These are phyloP conservation scores for Fagus crenata DNA, from an alignment of 306 rosid genomes.

Conservation along the genomic window DNA sequence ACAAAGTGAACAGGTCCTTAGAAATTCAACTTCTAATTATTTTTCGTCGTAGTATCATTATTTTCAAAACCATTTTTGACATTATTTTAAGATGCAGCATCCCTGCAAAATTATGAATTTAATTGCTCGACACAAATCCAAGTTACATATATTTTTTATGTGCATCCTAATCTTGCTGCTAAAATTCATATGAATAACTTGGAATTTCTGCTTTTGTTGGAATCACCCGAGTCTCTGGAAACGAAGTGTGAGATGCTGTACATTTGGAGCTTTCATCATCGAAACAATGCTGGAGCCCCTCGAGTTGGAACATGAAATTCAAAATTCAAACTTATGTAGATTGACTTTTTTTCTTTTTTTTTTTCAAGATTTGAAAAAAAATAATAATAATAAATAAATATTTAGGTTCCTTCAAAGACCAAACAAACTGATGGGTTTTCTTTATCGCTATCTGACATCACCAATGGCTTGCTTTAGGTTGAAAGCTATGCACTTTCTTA, in stretches of 20 bases:
- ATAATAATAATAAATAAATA: no score
- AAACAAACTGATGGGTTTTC: no score
- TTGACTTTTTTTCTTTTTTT: no score
- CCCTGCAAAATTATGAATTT: neutral
- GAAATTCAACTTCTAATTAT: neutral
- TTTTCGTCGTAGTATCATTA: neutral
- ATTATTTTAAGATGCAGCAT: neutral
- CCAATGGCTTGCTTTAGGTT: no score
- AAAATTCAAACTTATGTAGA: no score
- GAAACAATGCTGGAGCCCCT: no score
- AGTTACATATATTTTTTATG: slow-evolving; percentile 1
- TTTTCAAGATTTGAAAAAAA: no score
- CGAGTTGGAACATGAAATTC: no score
- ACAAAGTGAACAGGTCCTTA: neutral
- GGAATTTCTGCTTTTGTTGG: slow-evolving; percentile 72
- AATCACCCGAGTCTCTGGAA: slow-evolving; percentile 72
- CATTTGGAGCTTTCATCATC: no score
- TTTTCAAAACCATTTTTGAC: neutral
- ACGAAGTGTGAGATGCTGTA: slow-evolving; percentile 80
- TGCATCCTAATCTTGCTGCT: slow-evolving; percentile 73
- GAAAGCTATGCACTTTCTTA: no score
- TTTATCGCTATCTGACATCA: no score
- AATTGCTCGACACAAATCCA: neutral
- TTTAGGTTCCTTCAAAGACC: no score
- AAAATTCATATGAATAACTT: slow-evolving; percentile 89